Percentiles rank a stretch among this genome's conserved stretches.
These are phyloP conservation scores for Cytospora chrysosperma DNA, from an alignment of 2,329 filamentous ascomycete species.

Conservation along the genomic window DNA sequence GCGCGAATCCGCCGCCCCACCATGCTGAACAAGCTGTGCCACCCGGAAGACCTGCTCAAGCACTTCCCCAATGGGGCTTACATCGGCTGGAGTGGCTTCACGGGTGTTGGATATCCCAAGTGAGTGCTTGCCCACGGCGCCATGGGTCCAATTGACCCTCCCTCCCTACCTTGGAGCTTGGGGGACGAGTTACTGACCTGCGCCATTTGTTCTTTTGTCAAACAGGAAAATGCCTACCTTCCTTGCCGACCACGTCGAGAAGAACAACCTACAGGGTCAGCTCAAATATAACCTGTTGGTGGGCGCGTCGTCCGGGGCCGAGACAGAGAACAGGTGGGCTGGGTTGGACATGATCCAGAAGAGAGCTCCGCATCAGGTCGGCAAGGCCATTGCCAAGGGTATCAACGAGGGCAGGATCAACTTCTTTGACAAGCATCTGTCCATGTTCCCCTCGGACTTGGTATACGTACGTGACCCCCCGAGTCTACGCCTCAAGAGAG, in stretches of 20 bases:
- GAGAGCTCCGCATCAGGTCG: slow-evolving; percentile 81
- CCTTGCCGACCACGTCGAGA: slow-evolving; percentile 84
- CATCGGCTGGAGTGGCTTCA: slow-evolving; percentile 89
- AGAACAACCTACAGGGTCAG: slow-evolving; percentile 80
- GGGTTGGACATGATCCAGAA: slow-evolving; percentile 85
- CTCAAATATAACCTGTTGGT: slow-evolving; percentile 86
- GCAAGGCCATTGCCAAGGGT: slow-evolving; percentile 85
- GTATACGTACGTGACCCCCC: slow-evolving; percentile 62
- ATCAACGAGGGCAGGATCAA: slow-evolving; percentile 88
- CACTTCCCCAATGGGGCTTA: slow-evolving; percentile 84
- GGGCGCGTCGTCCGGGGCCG: slow-evolving; percentile 83
- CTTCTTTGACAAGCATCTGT: slow-evolving; percentile 92
- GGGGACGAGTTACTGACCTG: slow-evolving; percentile 24
- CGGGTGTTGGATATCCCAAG: slow-evolving; percentile 87
- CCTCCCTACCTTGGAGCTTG: neutral
- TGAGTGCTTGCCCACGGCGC: slow-evolving; percentile 41
- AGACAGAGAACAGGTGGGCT: slow-evolving; percentile 94
- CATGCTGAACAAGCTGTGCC: slow-evolving; percentile 76
- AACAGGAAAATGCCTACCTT: slow-evolving; percentile 81
- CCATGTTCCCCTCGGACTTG: slow-evolving; percentile 86
- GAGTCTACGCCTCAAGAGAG: neutral
- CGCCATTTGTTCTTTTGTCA: neutral
- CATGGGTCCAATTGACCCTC: neutral
- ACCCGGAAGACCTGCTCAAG: slow-evolving; percentile 74
- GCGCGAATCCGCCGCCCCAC: slow-evolving; percentile 73